Evolutionary conservation across 441 rosid genomes (phyloP), one percentile per base, ranked within the genome.

Genomic region (Capsella rubella): DNA sequence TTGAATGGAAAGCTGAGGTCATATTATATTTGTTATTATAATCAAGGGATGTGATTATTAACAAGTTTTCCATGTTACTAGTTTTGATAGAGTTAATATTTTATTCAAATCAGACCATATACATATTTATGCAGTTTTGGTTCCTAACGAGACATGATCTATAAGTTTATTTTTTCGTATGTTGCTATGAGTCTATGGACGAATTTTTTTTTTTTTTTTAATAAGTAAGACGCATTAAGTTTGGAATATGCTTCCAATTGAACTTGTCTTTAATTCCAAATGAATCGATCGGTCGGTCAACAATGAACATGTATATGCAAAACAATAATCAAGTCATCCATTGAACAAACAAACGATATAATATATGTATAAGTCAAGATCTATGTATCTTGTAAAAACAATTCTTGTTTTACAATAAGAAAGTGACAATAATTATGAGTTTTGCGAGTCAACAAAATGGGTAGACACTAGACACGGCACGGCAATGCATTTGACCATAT

Each of bases 241-340:
- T 34, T 34, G 37, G 37, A 59, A 35, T 35, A 8, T 43, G 18
- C 32, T 12, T 34, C 12, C 10, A 34, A 9, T 9, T 29, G 31
- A 47, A 53, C 18, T 27, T 25, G 29, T 64, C 27, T 13, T 65
- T 27, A 0, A 8, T 37, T 37, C 12, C 16, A 49, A 56, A 34
- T 13, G 42, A 63, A 34, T 35, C 31, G 51, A 65, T 45, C 50
- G 59, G 59, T 45, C 50, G 59, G 59, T 55, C 25, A 55, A 55
- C 18, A 54, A 54, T 73, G 57, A 72, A 45, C 56, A 64, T 45
- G 56, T 73, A 8, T 45, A 18, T 8, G 35, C 12, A 56, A 52
- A 63, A 46, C 15, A 73, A 35, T 15, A 64, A 8, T 46, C 8
- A 27, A 37, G 40, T 73, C 39, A 46, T 47, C 11, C 13, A 65